Evolutionary conservation across 768 basidiomycete species (phyloP).

Genomic region (Scleroderma bovista): DNA sequence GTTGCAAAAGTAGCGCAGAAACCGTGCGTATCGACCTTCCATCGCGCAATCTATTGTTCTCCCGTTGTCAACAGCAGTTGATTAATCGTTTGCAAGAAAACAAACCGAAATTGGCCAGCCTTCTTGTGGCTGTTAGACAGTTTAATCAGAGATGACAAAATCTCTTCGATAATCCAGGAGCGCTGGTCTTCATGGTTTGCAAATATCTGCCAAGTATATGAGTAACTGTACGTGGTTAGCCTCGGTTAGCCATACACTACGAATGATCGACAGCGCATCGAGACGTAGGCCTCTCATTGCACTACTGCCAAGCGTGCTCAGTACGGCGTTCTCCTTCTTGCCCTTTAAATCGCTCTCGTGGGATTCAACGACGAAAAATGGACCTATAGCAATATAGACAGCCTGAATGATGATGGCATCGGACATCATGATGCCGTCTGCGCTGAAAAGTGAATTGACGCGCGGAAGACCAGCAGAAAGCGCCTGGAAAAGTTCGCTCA

Average conservation of each 20-base stretch:
- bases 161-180: slow-evolving; percentile 98
- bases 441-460: slow-evolving; percentile 67
- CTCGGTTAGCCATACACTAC: slow-evolving; percentile 55
- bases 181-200: slow-evolving; percentile 87
- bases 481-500: slow-evolving; percentile 69
- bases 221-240: not conserved
- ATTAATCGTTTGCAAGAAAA: not conserved
- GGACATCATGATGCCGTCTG: slow-evolving; percentile 67
- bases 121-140: slow-evolving; percentile 86
- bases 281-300: slow-evolving; percentile 79
- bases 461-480: slow-evolving; percentile 67
- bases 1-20: slow-evolving; percentile 86
- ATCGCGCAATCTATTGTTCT: slow-evolving; percentile 74
- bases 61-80: not conserved
- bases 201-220: slow-evolving; percentile 59
- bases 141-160: slow-evolving; percentile 83
- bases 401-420: slow-evolving; percentile 89
- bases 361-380: slow-evolving; percentile 84
- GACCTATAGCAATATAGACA: slow-evolving; percentile 90
- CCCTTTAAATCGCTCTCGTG: slow-evolving; percentile 50
- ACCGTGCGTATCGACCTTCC: slow-evolving; percentile 91
- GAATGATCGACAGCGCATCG: slow-evolving; percentile 77
- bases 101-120: slow-evolving; percentile 83
- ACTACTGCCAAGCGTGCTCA: slow-evolving; percentile 66
- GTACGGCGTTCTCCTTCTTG: slow-evolving; percentile 51